Evolutionary conservation across 148 eudicot species (phyloP).

Genomic region (Limonium bicolor): DNA sequence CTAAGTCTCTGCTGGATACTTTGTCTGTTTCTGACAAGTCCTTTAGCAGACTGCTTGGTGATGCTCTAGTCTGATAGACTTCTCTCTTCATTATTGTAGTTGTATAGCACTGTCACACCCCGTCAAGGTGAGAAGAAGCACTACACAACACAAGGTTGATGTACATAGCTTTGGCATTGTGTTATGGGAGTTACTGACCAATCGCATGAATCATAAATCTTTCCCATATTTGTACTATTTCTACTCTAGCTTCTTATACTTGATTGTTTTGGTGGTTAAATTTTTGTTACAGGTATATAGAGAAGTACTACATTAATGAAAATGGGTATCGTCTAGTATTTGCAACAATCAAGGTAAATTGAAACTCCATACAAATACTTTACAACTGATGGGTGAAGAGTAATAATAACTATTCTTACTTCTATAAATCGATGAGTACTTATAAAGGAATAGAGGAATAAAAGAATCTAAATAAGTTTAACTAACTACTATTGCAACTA

Average conservation of each 20-base stretch:
- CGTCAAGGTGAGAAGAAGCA: slow-evolving; percentile 97
- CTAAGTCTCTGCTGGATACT: slow-evolving; percentile 58
- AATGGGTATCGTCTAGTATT: slow-evolving; percentile 98
- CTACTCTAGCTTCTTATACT: too few species aligned
- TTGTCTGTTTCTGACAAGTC: slow-evolving; percentile 89
- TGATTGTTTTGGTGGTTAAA: too few species aligned
- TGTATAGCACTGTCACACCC: slow-evolving; percentile 89
- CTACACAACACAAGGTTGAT: slow-evolving; percentile 94
- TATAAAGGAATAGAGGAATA: too few species aligned
- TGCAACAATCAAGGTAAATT: slow-evolving; percentile 80
- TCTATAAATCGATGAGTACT: neutral
- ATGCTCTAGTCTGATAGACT: slow-evolving; percentile 49
- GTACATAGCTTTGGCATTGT: slow-evolving; percentile 95
- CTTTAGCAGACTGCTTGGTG: slow-evolving; percentile 84
- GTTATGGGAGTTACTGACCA: slow-evolving; percentile 83
- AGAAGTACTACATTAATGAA: slow-evolving; percentile 90
- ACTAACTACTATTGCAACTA: too few species aligned
- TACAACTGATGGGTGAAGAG: too few species aligned
- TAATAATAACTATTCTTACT: too few species aligned
- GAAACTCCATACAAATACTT: too few species aligned
- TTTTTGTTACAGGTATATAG: too few species aligned
- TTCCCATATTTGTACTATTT: too few species aligned
- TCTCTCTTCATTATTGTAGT: slow-evolving; percentile 21
- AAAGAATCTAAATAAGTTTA: too few species aligned
- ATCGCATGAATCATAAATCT: too few species aligned